phyloP scores from a whole-genome alignment of 2,329 filamentous ascomycete species.

The Scorias spongiosa region DNA sequence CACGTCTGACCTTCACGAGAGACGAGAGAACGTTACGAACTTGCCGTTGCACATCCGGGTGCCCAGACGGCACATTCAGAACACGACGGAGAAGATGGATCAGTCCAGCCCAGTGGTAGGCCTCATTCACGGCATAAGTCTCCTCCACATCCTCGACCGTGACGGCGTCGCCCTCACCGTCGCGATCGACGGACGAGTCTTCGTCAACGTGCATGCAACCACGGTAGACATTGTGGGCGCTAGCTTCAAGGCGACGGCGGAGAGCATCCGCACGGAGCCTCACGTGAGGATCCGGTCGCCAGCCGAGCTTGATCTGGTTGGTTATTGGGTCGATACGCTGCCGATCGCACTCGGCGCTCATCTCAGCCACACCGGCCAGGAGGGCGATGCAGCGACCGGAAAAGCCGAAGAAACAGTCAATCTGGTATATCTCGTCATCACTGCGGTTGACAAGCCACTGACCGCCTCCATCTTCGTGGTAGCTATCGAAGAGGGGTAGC shows the following conservation, averaged over 20 bases:
- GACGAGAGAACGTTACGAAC: conserved; percentile 49
- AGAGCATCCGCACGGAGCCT: conserved; percentile 43
- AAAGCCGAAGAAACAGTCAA: conserved; percentile 71
- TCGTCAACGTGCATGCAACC: conserved; percentile 29
- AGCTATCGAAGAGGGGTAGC: conserved; percentile 25
- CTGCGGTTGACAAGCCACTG: conserved; percentile 20
- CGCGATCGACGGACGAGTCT: conserved; percentile 16
- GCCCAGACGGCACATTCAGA: conserved; percentile 42
- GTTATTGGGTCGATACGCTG: conserved; percentile 43
- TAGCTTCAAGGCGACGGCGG: conserved; percentile 45
- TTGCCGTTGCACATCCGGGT: conserved; percentile 46
- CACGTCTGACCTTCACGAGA: conserved; percentile 45
- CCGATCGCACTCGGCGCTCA: conserved; percentile 53
- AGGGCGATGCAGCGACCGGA: conserved; percentile 56
- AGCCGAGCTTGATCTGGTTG: conserved; percentile 34
- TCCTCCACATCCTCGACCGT: conserved; percentile 44
- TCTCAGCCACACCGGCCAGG: conserved; percentile 55
- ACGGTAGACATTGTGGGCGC: conserved; percentile 25
- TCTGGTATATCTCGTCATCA: conserved; percentile 36
- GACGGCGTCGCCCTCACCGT: conserved; percentile 23
- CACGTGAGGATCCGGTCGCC: conserved; percentile 43
- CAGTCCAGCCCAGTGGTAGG: conserved; percentile 65
- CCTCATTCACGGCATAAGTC: conserved; percentile 57
- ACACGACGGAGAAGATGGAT: conserved; percentile 64
- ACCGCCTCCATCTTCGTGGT: conserved; percentile 22